Conservation (phyloP, 2,329 filamentous ascomycete genomes). For the Proliferodiscus dingleyae region DNA sequence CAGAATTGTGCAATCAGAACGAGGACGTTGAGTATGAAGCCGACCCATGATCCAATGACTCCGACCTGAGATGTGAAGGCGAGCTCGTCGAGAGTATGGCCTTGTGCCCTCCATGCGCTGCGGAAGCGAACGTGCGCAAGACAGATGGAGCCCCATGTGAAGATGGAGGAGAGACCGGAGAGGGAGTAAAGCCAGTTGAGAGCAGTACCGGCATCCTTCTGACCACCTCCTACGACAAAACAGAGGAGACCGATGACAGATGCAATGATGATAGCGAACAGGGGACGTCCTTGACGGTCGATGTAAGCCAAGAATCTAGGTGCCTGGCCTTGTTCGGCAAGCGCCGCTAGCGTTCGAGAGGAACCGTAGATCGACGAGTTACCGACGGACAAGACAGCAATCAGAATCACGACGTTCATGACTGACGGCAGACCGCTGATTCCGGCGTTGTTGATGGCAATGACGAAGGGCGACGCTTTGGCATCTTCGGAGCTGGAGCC, state of each 20-base stretch:
- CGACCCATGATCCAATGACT: slow-evolving; percentile 57
- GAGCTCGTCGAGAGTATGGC: slow-evolving; percentile 58
- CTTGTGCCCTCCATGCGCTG: slow-evolving; percentile 51
- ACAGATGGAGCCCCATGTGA: slow-evolving; percentile 59
- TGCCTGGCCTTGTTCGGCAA: slow-evolving; percentile 55
- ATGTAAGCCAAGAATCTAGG: slow-evolving; percentile 53
- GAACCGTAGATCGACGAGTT: slow-evolving; percentile 56
- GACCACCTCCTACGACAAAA: slow-evolving; percentile 45
- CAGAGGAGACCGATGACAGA: slow-evolving; percentile 40
- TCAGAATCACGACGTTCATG: slow-evolving; percentile 55
- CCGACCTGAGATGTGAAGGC: slow-evolving; percentile 58
- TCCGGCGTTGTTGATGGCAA: slow-evolving; percentile 50
- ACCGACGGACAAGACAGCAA: slow-evolving; percentile 55
- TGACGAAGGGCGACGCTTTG: slow-evolving; percentile 58
- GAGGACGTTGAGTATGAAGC: slow-evolving; percentile 50
- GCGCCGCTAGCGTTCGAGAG: slow-evolving; percentile 53
- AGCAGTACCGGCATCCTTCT: too few relatives aligned
- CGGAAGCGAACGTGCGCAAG: slow-evolving; percentile 66
- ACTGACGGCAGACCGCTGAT: slow-evolving; percentile 49
- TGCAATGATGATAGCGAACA: slow-evolving; percentile 41
- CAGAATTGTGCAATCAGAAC: slow-evolving; percentile 36
- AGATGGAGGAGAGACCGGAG: slow-evolving; percentile 57
- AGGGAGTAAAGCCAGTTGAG: slow-evolving; percentile 63
- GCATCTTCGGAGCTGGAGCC: too few relatives aligned
- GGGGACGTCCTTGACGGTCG: slow-evolving; percentile 52